Percentiles rank a stretch among this genome's conserved stretches.
Evolutionary conservation across 2,329 filamentous ascomycete genomes (phyloP).

Genomic region (Raffaelea deltoideospora): DNA sequence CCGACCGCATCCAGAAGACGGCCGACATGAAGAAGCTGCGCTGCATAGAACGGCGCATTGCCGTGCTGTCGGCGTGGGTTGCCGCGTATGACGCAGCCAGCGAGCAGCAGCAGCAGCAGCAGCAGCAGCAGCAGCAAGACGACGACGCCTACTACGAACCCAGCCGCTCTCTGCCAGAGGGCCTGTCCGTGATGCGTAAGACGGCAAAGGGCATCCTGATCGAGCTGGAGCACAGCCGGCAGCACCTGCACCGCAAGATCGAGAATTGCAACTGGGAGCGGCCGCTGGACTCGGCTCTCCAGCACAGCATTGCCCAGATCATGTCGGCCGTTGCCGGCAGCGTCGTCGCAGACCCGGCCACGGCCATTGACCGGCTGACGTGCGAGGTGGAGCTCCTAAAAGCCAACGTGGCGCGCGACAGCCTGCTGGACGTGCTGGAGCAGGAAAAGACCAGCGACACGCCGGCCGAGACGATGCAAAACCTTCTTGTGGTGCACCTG

Average conservation of each 20-base stretch:
- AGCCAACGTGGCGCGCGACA: conserved; percentile 66
- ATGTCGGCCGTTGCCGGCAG: conserved; percentile 54
- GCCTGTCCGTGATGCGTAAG: conserved; percentile 60
- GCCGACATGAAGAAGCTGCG: conserved; percentile 68
- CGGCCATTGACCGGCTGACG: conserved; percentile 51
- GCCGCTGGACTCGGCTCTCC: conserved; percentile 71
- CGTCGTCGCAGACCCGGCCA: conserved; percentile 41
- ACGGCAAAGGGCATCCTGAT: conserved; percentile 76
- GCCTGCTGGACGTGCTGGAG: conserved; percentile 61
- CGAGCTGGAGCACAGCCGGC: conserved; percentile 78
- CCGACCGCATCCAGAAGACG: conserved; percentile 66
- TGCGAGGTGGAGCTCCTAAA: conserved; percentile 80
- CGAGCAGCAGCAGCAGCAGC: too few relatives aligned
- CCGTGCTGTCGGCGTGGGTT: conserved; percentile 80
- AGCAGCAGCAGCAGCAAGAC: conserved; percentile 42
- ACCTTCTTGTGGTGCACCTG: conserved; percentile 78
- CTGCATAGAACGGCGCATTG: conserved; percentile 71
- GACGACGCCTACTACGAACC: conserved; percentile 46
- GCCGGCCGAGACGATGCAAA: conserved; percentile 65
- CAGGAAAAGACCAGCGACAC: conserved; percentile 49
- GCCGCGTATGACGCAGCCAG: conserved; percentile 62
- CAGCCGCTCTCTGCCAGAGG: conserved; percentile 31
- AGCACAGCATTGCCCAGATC: conserved; percentile 70
- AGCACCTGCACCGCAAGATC: conserved; percentile 77
- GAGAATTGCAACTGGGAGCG: conserved; percentile 77